phyloP scores from a whole-genome alignment of 148 eudicot species.

The Chenopodium quinoa region DNA sequence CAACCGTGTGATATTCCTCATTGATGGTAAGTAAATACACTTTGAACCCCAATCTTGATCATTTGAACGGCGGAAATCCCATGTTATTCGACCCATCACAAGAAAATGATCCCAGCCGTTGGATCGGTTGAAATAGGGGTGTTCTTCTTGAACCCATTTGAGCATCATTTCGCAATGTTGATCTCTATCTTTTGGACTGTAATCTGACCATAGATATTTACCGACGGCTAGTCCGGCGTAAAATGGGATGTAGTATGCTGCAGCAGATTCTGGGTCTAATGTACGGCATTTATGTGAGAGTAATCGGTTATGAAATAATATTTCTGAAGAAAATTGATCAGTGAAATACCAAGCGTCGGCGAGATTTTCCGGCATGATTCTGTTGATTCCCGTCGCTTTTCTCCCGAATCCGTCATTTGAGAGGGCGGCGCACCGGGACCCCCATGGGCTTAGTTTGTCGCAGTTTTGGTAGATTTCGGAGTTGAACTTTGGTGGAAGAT shows the following conservation, averaged over 20 bases:
- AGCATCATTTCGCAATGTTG: constrained; percentile 41
- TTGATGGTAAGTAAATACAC: constrained; percentile 51
- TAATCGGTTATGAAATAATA: constrained; percentile 60
- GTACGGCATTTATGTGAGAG: constrained; percentile 55
- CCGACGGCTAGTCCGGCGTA: constrained; percentile 76
- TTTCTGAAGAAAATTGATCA: constrained; percentile 68
- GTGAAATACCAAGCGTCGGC: constrained; percentile 60
- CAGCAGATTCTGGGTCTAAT: constrained; percentile 47
- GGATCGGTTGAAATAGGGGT: constrained; percentile 26
- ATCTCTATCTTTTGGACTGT: constrained; percentile 30
- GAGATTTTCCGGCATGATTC: constrained; percentile 39
- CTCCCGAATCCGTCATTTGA: constrained; percentile 67
- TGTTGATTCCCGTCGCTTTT: constrained; percentile 29
- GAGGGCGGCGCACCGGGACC: constrained; percentile 50
- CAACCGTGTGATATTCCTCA: constrained; percentile 56
- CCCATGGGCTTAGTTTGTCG: constrained; percentile 55
- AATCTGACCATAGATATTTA: constrained; percentile 45
- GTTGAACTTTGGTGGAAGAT: constrained; percentile 58
- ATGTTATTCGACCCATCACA: constrained; percentile 63
- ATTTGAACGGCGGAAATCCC: constrained; percentile 77
- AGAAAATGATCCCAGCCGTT: constrained; percentile 69
- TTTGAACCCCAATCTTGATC: constrained; percentile 64
- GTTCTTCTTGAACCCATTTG: constrained; percentile 35
- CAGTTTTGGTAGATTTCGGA: constrained; percentile 51
- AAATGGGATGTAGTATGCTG: constrained; percentile 76